These are phyloP conservation scores for Glutinoglossum americanum DNA, from an alignment of 495 filamentous ascomycete genomes.

Conservation along the genomic window DNA sequence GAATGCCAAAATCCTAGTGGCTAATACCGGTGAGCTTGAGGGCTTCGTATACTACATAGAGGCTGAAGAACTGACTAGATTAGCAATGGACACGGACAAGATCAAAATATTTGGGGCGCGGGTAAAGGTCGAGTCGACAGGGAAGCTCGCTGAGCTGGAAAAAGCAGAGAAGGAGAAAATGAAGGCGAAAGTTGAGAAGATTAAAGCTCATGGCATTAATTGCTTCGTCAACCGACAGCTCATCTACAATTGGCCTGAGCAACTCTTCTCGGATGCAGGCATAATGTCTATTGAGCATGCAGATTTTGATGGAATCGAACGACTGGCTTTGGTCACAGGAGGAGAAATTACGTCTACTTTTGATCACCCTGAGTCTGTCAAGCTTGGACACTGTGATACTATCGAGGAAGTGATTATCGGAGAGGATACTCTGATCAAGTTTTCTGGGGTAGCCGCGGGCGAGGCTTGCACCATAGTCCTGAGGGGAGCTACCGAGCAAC, in stretches of 20 bases:
- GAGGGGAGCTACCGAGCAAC: slow-evolving; percentile 85
- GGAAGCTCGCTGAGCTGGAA: slow-evolving; percentile 90
- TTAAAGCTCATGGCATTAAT: slow-evolving; percentile 98
- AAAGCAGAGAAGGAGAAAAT: slow-evolving; percentile 98
- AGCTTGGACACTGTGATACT: slow-evolving; percentile 82
- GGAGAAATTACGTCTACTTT: slow-evolving; percentile 96
- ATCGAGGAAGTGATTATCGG: slow-evolving; percentile 98
- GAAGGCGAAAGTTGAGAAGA: slow-evolving; percentile 94
- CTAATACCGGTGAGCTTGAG: slow-evolving; percentile 40
- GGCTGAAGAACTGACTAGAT: not conserved
- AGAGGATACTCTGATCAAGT: slow-evolving; percentile 90
- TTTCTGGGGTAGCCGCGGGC: slow-evolving; percentile 87
- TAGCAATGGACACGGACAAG: slow-evolving; percentile 96
- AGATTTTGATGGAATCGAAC: slow-evolving; percentile 95
- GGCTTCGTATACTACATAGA: not conserved
- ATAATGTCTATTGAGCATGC: slow-evolving; percentile 98
- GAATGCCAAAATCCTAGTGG: slow-evolving; percentile 93
- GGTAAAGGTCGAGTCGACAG: slow-evolving; percentile 84
- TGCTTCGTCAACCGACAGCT: slow-evolving; percentile 98
- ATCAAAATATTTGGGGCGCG: slow-evolving; percentile 97
- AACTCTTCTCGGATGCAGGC: slow-evolving; percentile 91
- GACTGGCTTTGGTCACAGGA: slow-evolving; percentile 82
- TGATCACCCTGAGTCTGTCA: slow-evolving; percentile 90
- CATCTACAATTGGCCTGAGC: slow-evolving; percentile 99
- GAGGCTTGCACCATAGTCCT: slow-evolving; percentile 93